These are phyloP conservation scores for Leptographium galeiforme DNA, from an alignment of 2,329 filamentous ascomycete genomes.

Conservation along the genomic window DNA sequence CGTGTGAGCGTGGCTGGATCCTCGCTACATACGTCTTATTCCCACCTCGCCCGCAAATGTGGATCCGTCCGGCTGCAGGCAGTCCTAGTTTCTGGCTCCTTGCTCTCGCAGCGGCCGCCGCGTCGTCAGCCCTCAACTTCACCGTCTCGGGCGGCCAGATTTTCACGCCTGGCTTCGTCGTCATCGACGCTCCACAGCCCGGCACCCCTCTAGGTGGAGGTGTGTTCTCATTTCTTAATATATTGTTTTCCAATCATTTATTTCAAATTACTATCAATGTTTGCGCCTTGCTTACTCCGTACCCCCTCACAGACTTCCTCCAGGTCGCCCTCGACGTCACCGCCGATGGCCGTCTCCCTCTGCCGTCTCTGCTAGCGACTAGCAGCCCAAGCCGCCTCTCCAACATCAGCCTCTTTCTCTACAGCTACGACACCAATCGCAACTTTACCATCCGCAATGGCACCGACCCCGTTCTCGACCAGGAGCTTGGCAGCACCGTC, in stretches of 20 bases:
- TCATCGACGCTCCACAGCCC: slow-evolving; percentile 53
- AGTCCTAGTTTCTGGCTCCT: too few relatives aligned
- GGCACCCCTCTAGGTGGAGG: slow-evolving; percentile 50
- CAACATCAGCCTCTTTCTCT: slow-evolving; percentile 55
- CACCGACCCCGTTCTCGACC: slow-evolving; percentile 47
- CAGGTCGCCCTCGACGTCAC: slow-evolving; percentile 56
- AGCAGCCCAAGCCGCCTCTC: slow-evolving; percentile 43
- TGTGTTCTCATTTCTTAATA: slow-evolving; percentile 19
- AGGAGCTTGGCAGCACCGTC: slow-evolving; percentile 54
- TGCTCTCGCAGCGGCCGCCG: too few relatives aligned
- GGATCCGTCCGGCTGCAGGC: too few relatives aligned
- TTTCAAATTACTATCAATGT: too few relatives aligned
- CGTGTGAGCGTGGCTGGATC: too few relatives aligned
- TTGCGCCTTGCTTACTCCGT: background rate
- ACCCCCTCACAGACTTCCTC: slow-evolving; percentile 31
- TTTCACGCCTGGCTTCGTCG: slow-evolving; percentile 54
- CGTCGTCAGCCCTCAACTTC: slow-evolving; percentile 28
- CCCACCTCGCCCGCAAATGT: too few relatives aligned
- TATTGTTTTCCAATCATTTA: background rate
- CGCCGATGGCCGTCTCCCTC: slow-evolving; percentile 48
- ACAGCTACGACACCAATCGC: slow-evolving; percentile 44
- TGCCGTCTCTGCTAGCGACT: slow-evolving; percentile 37
- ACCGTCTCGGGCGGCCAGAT: slow-evolving; percentile 52
- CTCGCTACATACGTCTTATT: too few relatives aligned
- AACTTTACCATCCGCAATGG: slow-evolving; percentile 59